Percentiles rank a stretch among this genome's conserved stretches.
phyloP scores from a whole-genome alignment of 2,329 filamentous ascomycete species.

The Cladosporium austrohemisphaericum region DNA sequence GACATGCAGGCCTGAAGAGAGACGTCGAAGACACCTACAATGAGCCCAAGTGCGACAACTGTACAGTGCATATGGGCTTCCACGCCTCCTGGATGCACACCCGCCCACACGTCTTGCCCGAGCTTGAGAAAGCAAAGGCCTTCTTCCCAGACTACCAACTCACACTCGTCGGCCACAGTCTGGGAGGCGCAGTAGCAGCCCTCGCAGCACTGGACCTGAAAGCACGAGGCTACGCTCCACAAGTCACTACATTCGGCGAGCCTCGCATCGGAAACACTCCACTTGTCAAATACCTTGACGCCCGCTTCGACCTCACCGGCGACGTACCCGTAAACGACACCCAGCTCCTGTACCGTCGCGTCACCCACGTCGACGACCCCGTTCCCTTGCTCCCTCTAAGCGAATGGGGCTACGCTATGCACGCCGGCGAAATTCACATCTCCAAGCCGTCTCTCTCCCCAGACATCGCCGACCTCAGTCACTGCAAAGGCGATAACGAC shows the following conservation, averaged over 20 bases:
- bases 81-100: constrained; percentile 78
- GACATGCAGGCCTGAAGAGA: constrained; percentile 15
- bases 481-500: constrained; percentile 72
- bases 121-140: constrained; percentile 57
- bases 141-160: constrained; percentile 69
- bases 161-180: constrained; percentile 80
- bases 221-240: constrained; percentile 69
- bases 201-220: constrained; percentile 80
- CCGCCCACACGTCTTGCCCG: constrained; percentile 63
- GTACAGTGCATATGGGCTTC: constrained; percentile 90
- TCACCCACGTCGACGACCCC: constrained; percentile 84
- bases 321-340: constrained; percentile 17
- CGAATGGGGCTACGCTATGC: constrained; percentile 84
- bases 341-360: constrained; percentile 59
- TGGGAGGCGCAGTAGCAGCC: constrained; percentile 87
- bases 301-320: constrained; percentile 44
- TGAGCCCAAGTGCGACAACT: constrained; percentile 68
- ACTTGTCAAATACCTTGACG: constrained; percentile 53
- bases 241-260: constrained; percentile 89
- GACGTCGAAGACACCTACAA: constrained; percentile 34
- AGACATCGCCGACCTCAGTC: constrained; percentile 60
- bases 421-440: constrained; percentile 86
- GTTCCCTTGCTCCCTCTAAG: constrained; percentile 79
- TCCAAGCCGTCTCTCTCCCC: constrained; percentile 67
- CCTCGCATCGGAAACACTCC: constrained; percentile 60